Conservation (phyloP, 2,329 filamentous ascomycete genomes). For the Ophiostoma angusticollis region DNA sequence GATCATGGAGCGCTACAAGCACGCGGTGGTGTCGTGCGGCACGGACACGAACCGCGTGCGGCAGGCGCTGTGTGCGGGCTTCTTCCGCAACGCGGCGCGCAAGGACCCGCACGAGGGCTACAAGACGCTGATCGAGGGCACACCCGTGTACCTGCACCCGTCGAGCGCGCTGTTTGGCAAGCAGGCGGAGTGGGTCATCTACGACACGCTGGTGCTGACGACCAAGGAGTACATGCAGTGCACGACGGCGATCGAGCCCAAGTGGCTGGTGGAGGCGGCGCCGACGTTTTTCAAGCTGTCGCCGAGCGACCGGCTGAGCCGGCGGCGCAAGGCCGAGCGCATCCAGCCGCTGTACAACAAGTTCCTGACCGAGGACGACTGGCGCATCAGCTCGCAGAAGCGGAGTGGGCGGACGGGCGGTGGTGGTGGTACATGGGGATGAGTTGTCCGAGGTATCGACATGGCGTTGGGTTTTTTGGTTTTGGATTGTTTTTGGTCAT, state of each 20-base stretch:
- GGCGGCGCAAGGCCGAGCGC: constrained; percentile 84
- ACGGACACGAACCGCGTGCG: constrained; percentile 77
- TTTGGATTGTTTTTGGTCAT: background rate
- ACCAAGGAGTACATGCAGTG: constrained; percentile 98
- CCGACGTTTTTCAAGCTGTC: constrained; percentile 98
- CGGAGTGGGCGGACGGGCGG: constrained; percentile 73
- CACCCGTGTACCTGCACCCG: constrained; percentile 89
- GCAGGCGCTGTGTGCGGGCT: constrained; percentile 79
- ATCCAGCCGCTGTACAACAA: constrained; percentile 94
- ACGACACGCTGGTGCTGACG: constrained; percentile 80
- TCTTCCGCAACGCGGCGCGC: constrained; percentile 88
- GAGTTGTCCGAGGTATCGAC: constrained; percentile 10
- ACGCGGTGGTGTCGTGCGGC: constrained; percentile 71
- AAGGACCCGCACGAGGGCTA: constrained; percentile 96
- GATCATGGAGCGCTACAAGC: constrained; percentile 87
- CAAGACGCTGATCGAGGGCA: constrained; percentile 92
- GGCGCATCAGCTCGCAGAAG: constrained; percentile 80
- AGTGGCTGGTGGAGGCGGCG: constrained; percentile 88
- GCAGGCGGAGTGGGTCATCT: constrained; percentile 91
- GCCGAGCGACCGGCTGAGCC: constrained; percentile 71
- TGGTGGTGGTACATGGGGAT: constrained; percentile 86
- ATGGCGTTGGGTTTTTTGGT: background rate
- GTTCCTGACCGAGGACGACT: constrained; percentile 86
- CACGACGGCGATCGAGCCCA: constrained; percentile 86
- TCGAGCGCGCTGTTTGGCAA: constrained; percentile 88